These are phyloP conservation scores for Populus hybrid DNA, from an alignment of 441 rosid genomes.

Conservation along the genomic window DNA sequence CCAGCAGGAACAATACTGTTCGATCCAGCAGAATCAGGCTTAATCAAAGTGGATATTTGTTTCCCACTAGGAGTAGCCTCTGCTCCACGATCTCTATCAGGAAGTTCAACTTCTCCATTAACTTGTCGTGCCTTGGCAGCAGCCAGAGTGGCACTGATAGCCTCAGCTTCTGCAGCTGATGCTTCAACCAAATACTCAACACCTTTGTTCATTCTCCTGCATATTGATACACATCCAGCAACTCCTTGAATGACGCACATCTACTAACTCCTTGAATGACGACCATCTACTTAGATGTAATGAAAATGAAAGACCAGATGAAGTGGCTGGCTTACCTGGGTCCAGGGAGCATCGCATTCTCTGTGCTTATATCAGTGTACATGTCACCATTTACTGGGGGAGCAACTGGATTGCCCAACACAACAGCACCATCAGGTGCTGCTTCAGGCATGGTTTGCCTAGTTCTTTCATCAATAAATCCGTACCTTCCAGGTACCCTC, in stretches of 20 bases:
- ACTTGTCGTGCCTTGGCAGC: conserved; percentile 96
- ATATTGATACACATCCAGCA: conserved; percentile 22
- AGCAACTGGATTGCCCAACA: conserved; percentile 90
- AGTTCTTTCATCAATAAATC: conserved; percentile 72
- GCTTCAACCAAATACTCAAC: conserved; percentile 98
- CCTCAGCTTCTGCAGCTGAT: conserved; percentile 99
- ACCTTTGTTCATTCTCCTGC: conserved; percentile 85
- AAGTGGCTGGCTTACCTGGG: conserved; percentile 48
- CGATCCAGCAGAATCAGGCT: conserved; percentile 66
- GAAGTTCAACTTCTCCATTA: conserved; percentile 89
- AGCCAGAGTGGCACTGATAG: conserved; percentile 91
- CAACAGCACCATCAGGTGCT: conserved; percentile 82
- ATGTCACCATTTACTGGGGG: conserved; percentile 90
- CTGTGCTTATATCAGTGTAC: conserved; percentile 90
- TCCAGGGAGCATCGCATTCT: conserved; percentile 82
- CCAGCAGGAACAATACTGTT: conserved; percentile 68
- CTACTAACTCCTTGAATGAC: conserved; percentile 9
- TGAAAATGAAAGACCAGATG: conserved; percentile 1
- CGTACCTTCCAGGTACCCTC: conserved; percentile 68
- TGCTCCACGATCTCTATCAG: conserved; percentile 80
- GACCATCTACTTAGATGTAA: neutral
- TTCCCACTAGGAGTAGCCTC: conserved; percentile 98
- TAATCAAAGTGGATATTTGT: conserved; percentile 58
- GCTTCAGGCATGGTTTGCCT: conserved; percentile 60
- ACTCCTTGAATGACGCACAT: conserved; percentile 3